A percentile compares a stretch with the other conserved stretches of the same genome.
Conservation (phyloP, 2,329 filamentous ascomycete species). For the Cercospora brassicicola region DNA sequence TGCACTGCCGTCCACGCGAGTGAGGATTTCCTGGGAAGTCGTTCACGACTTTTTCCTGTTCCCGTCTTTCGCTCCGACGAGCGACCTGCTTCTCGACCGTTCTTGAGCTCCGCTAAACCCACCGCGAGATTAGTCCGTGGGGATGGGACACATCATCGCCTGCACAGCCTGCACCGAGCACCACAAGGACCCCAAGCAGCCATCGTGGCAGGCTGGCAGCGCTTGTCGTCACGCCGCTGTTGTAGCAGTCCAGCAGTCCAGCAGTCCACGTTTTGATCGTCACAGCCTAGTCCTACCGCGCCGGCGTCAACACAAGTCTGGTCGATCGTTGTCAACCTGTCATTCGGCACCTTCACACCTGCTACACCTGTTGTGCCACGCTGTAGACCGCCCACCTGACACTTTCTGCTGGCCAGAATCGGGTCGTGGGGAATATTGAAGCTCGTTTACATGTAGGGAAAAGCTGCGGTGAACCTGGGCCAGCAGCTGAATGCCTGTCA, state of each 20-base stretch:
- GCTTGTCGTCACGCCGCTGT: conserved; percentile 12
- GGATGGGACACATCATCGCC: background rate
- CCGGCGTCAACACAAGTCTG: conserved; percentile 1
- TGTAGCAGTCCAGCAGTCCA: conserved; percentile 14
- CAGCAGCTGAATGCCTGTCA: conserved; percentile 17
- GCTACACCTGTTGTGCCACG: conserved; percentile 17
- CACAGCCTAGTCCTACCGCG: conserved; percentile 5
- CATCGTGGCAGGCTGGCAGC: background rate
- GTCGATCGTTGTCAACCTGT: conserved; percentile 23
- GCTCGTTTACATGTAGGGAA: conserved; percentile 17
- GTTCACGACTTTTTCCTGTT: background rate
- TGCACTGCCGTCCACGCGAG: background rate
- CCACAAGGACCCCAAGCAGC: background rate
- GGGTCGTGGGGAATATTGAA: conserved; percentile 4
- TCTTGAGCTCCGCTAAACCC: background rate
- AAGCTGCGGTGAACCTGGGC: conserved; percentile 11
- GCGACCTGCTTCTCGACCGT: conserved; percentile 3
- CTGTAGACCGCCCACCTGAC: conserved; percentile 15
- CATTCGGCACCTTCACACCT: conserved; percentile 19
- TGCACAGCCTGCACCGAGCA: background rate
- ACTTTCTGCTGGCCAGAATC: conserved; percentile 11
- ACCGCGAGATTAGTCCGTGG: background rate
- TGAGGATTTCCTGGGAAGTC: background rate
- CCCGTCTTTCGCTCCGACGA: background rate
- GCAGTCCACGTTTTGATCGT: conserved; percentile 19